phyloP scores from a whole-genome alignment of 192 early-diverging fungal species.

The Coemansia sp. region DNA sequence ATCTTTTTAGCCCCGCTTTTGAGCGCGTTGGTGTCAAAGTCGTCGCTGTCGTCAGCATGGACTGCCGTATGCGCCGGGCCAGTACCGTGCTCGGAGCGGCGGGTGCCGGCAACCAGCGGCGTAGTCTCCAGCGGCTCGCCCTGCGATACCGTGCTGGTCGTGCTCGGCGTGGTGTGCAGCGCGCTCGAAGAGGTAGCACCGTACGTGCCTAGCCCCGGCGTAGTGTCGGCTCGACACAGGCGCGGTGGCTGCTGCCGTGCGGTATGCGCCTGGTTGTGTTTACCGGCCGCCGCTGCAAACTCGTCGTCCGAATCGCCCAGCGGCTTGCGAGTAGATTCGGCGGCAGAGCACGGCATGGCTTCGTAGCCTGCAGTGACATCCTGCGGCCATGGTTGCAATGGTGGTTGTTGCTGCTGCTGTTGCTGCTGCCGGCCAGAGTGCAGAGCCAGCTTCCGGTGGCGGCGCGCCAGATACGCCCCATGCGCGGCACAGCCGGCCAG shows the following conservation, averaged over 20 bases:
- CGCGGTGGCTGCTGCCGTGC: background rate
- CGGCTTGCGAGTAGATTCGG: background rate
- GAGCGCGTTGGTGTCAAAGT: conserved; percentile 21
- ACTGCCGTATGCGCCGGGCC: background rate
- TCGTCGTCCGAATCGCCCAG: background rate
- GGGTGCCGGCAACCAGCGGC: conserved; percentile 15
- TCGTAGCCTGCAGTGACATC: background rate
- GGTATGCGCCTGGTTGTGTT: background rate
- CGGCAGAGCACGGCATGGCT: background rate
- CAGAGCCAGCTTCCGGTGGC: background rate
- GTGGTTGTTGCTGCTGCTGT: conserved; percentile 3
- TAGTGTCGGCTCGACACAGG: background rate
- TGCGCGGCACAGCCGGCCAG: conserved; percentile 24
- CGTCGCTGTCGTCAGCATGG: background rate
- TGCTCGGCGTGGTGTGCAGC: conserved; percentile 9
- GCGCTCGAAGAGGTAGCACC: conserved; percentile 10
- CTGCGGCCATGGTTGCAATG: conserved; percentile 1
- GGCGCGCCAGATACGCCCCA: conserved; percentile 8
- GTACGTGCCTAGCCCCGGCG: conserved; percentile 1
- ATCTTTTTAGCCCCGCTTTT: conserved; percentile 45
- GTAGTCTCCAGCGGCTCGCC: conserved; percentile 15
- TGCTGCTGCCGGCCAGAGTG: background rate
- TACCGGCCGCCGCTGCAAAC: background rate
- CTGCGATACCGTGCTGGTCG: conserved; percentile 13
- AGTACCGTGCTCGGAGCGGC: background rate